phyloP scores from a whole-genome alignment of 1,284 basidiomycete species.

The Trichosporon sp. region DNA sequence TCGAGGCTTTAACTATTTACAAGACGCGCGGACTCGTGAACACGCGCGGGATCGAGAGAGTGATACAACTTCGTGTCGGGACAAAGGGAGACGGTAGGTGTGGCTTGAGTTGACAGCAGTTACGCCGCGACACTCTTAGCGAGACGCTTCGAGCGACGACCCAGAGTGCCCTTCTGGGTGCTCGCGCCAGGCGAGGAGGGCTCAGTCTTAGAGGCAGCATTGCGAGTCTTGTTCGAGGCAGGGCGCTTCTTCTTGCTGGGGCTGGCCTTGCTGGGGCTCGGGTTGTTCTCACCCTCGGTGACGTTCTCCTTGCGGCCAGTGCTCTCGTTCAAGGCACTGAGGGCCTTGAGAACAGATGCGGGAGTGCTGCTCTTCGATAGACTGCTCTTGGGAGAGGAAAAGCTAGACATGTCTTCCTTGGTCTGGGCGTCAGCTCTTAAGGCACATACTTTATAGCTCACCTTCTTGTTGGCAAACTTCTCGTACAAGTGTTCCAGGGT shows the following conservation, averaged over 20 bases:
- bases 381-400: not conserved
- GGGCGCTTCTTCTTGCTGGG: not conserved
- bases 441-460: no score
- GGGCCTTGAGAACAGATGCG: not conserved
- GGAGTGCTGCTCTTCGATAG: not conserved
- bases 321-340: not conserved
- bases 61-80: not conserved
- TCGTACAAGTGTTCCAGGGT: conserved; percentile 39
- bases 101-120: not conserved
- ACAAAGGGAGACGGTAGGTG: no score
- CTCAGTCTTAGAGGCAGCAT: not conserved
- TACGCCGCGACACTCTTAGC: not conserved
- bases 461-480: conserved; percentile 25
- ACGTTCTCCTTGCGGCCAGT: conserved; percentile 4
- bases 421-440: not conserved
- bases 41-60: not conserved
- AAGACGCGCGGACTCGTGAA: not conserved
- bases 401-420: not conserved
- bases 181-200: not conserved
- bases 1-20: not conserved
- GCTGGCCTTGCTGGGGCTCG: not conserved
- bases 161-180: not conserved
- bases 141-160: not conserved
- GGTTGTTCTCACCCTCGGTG: not conserved
- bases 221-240: not conserved